phyloP scores from a whole-genome alignment of 2,329 filamentous ascomycete genomes.

The Fragosphaeria purpurea region DNA sequence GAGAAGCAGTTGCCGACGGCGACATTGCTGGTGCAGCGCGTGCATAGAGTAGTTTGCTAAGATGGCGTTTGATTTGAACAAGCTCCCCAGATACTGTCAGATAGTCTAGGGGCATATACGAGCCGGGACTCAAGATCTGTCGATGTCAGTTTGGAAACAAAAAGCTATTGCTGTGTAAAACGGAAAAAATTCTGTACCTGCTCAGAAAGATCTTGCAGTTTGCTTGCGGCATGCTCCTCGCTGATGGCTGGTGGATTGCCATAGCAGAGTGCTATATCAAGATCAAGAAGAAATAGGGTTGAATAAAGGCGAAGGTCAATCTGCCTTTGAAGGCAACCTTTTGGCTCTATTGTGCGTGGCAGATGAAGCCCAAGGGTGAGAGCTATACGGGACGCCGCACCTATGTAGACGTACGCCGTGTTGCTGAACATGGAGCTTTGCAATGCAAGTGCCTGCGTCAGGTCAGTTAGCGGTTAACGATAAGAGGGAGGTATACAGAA shows the following conservation, averaged over 20 bases:
- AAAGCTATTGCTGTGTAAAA: no score
- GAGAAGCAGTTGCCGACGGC: neutral
- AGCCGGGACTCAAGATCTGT: slow-evolving; percentile 18
- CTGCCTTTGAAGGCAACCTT: slow-evolving; percentile 17
- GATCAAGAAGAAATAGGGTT: slow-evolving; percentile 18
- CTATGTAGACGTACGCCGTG: slow-evolving; percentile 19
- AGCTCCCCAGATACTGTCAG: slow-evolving; percentile 16
- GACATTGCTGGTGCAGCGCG: neutral
- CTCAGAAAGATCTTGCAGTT: slow-evolving; percentile 12
- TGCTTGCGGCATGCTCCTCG: slow-evolving; percentile 13
- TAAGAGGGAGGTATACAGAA: no score
- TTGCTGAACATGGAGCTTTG: slow-evolving; percentile 18
- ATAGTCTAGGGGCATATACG: slow-evolving; percentile 18
- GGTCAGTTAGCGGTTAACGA: no score
- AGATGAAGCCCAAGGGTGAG: slow-evolving; percentile 18
- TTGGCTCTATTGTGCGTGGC: slow-evolving; percentile 13
- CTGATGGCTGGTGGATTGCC: slow-evolving; percentile 18
- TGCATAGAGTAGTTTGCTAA: slow-evolving; percentile 13
- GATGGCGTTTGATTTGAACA: slow-evolving; percentile 14
- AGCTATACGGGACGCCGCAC: slow-evolving; percentile 18
- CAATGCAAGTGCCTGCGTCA: slow-evolving; percentile 12
- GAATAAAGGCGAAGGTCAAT: slow-evolving; percentile 17
- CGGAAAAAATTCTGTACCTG: slow-evolving; percentile 6
- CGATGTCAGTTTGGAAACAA: neutral
- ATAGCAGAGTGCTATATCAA: slow-evolving; percentile 17